Conservation (phyloP, 768 basidiomycete genomes). For the Naganishia antarctica region DNA sequence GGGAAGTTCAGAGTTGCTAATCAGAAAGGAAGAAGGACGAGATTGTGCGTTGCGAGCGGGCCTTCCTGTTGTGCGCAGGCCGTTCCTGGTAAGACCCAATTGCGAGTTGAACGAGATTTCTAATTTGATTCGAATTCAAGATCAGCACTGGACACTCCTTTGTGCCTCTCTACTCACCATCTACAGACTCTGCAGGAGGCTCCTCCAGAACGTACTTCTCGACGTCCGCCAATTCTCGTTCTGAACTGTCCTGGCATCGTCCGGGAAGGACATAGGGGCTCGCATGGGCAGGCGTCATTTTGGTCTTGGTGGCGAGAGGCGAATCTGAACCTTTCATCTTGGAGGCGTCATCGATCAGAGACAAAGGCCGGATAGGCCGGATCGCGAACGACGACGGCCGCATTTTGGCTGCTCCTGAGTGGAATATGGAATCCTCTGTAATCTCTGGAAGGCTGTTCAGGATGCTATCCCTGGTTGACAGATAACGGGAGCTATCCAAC, state of each 20-base stretch:
- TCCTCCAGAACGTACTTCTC: background rate
- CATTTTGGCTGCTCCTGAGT: background rate
- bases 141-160: background rate
- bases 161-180: background rate
- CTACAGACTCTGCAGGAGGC: background rate
- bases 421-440: constrained; percentile 16
- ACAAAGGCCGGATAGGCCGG: constrained; percentile 4
- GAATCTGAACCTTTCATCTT: constrained; percentile 1
- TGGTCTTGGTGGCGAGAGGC: background rate
- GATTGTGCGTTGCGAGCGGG: background rate
- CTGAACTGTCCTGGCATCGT: too few relatives aligned
- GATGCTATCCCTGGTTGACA: constrained; percentile 4
- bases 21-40: background rate
- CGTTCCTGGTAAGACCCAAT: background rate
- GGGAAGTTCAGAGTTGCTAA: background rate
- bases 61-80: background rate
- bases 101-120: constrained; percentile 1
- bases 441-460: background rate
- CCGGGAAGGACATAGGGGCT: background rate
- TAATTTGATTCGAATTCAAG: background rate
- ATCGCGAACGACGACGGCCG: constrained; percentile 4
- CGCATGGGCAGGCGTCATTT: too few relatives aligned
- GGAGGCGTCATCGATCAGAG: background rate
- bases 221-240: background rate
- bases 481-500: constrained; percentile 3